Evolutionary conservation across 2,329 filamentous ascomycete genomes (phyloP), one percentile per base, ranked within the genome.

Genomic region (Hymenoscyphus scutula): DNA sequence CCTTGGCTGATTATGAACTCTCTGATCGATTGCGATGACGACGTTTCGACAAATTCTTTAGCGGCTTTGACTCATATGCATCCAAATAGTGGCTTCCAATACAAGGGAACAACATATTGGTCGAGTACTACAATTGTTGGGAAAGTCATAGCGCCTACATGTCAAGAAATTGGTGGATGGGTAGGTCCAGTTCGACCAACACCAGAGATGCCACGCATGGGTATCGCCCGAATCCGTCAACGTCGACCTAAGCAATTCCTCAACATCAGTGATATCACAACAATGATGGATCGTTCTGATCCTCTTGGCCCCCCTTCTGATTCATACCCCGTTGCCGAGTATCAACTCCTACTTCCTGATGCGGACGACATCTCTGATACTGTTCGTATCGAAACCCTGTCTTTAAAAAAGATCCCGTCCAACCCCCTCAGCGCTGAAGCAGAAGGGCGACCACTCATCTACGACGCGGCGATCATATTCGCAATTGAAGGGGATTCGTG

Each of bases 1-100:
- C 88, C 89, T 2, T 92, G 89, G 76, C 81, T 91, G 41, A 85
- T 91, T 54, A 92, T 92, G 88, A 92, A 91, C 72, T 84, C 89
- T 3, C 80, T 92, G 53, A 86, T 92, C 66, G 89, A 92, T 73
- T 84, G 90, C 68, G 89, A 92, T 70, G 85, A 86, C 1, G 88
- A 90, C 71, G 81, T 81, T 3, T 86, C 85, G 2, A 85, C 84
- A 5, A 84, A 88, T 65, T 79, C 85, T 7, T 81, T 92, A 17
- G 85, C 86, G 11, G 80, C 88, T 37, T 81, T 92, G 8, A 88
- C 86, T 1, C 87, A 91, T 45, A 81, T 88, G 67, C 82, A 88
- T 62, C 87, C 88, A 0, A 80, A 87, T 67, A 87, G 86, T 66
- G 89, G 89, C 17, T 91, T 92, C 71, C 89, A 92, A 76, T 91